phyloP scores from a whole-genome alignment of 805 yeast species.

The Candida piceae region DNA sequence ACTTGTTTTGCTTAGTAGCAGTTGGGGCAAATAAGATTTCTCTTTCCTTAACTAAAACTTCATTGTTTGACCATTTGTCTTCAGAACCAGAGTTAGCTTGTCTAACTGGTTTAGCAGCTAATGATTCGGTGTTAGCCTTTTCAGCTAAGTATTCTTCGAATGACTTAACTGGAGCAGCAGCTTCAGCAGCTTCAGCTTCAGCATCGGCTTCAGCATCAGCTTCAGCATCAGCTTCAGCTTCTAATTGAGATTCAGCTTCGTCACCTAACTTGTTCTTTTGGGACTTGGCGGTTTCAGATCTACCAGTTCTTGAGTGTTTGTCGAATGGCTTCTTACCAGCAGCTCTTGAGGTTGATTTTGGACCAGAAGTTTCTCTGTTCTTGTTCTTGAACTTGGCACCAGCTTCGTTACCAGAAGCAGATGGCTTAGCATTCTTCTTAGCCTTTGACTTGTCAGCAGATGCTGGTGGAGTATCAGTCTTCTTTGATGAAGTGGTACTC shows the following conservation, averaged over 20 bases:
- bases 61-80: constrained; percentile 48
- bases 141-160: constrained; percentile 84
- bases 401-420: constrained; percentile 85
- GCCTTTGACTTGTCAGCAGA: constrained; percentile 78
- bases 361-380: constrained; percentile 60
- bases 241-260: constrained; percentile 46
- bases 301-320: constrained; percentile 83
- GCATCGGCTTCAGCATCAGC: constrained; percentile 35
- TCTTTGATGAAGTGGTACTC: constrained; percentile 80
- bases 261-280: constrained; percentile 87
- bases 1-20: constrained; percentile 59
- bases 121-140: constrained; percentile 29
- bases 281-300: constrained; percentile 80
- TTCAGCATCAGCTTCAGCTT: constrained; percentile 58
- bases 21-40: constrained; percentile 58
- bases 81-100: constrained; percentile 57
- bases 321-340: constrained; percentile 57
- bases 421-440: constrained; percentile 60
- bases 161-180: constrained; percentile 49
- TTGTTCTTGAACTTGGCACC: constrained; percentile 69
- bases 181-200: constrained; percentile 37
- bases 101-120: constrained; percentile 33
- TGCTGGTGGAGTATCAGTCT: constrained; percentile 77
- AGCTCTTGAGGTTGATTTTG: constrained; percentile 41
- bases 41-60: constrained; percentile 59